A percentile compares a stretch with the other conserved stretches of the same genome.
These are phyloP conservation scores for Globisporangium solare DNA, from an alignment of 352 stramenopile species.

Conservation along the genomic window DNA sequence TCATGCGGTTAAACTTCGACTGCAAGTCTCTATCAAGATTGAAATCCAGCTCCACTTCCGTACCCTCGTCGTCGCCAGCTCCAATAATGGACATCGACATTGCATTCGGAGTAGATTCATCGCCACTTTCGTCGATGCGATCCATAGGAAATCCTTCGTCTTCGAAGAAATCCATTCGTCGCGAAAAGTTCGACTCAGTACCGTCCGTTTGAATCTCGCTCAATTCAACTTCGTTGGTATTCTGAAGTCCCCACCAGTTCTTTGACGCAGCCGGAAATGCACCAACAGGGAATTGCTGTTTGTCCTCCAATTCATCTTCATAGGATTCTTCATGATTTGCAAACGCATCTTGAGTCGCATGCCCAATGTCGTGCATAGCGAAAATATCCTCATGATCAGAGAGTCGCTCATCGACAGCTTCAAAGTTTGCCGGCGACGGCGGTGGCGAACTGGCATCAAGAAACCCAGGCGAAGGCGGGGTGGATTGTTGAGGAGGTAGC, in stretches of 20 bases:
- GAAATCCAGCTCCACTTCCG: conserved; percentile 85
- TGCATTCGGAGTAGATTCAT: conserved; percentile 29
- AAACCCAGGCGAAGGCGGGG: conserved; percentile 2
- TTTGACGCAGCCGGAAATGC: conserved; percentile 63
- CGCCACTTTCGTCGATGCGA: conserved; percentile 7
- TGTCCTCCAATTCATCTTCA: conserved; percentile 16
- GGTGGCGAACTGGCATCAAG: conserved; percentile 14
- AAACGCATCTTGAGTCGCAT: neutral
- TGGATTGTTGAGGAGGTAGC: conserved; percentile 27
- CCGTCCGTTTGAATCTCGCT: conserved; percentile 77
- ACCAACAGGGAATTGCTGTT: conserved; percentile 27
- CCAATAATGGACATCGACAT: conserved; percentile 85
- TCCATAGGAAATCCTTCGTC: conserved; percentile 26
- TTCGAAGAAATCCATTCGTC: conserved; percentile 51
- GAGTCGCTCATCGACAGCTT: conserved; percentile 13
- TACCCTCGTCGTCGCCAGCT: conserved; percentile 56
- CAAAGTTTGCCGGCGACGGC: conserved; percentile 26
- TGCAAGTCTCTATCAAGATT: conserved; percentile 67
- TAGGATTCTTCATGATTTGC: conserved; percentile 43
- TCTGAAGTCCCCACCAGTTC: conserved; percentile 71
- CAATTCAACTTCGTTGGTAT: conserved; percentile 51
- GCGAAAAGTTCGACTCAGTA: conserved; percentile 64
- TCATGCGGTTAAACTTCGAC: conserved; percentile 61
- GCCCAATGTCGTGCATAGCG: conserved; percentile 16
- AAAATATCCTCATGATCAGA: conserved; percentile 14